phyloP scores from a whole-genome alignment of 2,329 filamentous ascomycete species.

The Cryoendolithus antarcticus region DNA sequence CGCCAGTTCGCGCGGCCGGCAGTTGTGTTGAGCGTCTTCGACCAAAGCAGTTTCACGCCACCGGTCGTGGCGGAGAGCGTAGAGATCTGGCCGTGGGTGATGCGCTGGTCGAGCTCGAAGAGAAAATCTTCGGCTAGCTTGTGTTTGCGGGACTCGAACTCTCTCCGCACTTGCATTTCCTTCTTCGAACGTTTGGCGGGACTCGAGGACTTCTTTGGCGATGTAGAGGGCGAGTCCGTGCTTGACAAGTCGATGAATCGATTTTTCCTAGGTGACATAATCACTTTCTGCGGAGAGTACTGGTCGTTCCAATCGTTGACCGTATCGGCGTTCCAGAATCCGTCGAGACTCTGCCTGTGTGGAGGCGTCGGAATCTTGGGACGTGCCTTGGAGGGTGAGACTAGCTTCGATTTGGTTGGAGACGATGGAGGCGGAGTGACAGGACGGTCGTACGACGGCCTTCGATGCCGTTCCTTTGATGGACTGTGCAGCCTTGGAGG shows the following conservation, averaged over 20 bases:
- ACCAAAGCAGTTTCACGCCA: constrained; percentile 61
- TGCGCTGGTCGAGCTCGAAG: constrained; percentile 51
- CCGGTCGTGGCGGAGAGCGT: constrained; percentile 51
- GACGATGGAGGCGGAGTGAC: constrained; percentile 2
- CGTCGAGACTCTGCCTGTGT: constrained; percentile 41
- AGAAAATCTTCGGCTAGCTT: constrained; percentile 53
- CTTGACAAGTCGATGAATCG: constrained; percentile 13
- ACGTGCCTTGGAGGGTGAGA: constrained; percentile 36
- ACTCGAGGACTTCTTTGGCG: constrained; percentile 28
- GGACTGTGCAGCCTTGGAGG: not conserved
- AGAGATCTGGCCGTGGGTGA: constrained; percentile 49
- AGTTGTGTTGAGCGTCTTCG: constrained; percentile 63
- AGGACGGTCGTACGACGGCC: constrained; percentile 1
- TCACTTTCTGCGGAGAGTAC: constrained; percentile 41
- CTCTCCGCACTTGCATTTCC: constrained; percentile 37
- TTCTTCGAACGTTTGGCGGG: constrained; percentile 19
- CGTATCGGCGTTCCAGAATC: constrained; percentile 48
- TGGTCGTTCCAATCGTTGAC: constrained; percentile 54
- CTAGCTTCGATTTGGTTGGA: constrained; percentile 28
- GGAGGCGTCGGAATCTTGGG: constrained; percentile 41
- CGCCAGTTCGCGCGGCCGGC: constrained; percentile 50
- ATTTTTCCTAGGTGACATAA: constrained; percentile 27
- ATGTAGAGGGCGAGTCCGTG: constrained; percentile 19
- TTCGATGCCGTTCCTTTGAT: not conserved
- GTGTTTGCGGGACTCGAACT: constrained; percentile 52